Percentiles rank a stretch among this genome's conserved stretches.
Evolutionary conservation across 208 protist species (phyloP).

Genomic region (Wallacemonas sp.): DNA sequence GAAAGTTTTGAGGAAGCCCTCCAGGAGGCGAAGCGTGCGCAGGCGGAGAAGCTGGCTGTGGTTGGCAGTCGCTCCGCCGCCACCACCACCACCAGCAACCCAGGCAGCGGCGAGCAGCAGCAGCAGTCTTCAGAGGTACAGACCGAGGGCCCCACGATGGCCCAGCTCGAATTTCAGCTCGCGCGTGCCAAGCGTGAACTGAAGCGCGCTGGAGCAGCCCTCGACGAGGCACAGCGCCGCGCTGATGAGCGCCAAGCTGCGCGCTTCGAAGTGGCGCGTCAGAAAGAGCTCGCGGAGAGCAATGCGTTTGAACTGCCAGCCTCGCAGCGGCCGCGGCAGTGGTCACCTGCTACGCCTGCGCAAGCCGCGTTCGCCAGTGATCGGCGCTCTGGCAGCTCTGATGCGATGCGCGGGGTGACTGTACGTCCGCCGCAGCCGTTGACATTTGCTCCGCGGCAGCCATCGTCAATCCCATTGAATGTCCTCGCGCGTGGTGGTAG

Average conservation of each 20-base stretch:
- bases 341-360: not conserved
- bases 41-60: not conserved
- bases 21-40: not conserved
- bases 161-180: conserved; percentile 36
- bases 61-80: too few species aligned
- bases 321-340: not conserved
- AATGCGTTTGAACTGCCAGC: too few species aligned
- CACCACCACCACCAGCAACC: too few species aligned
- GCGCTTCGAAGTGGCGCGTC: not conserved
- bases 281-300: not conserved
- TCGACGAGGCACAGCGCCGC: conserved; percentile 39
- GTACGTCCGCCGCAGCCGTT: not conserved
- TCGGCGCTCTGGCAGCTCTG: not conserved
- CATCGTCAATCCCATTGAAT: too few species aligned
- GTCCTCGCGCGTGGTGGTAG: too few species aligned
- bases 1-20: conserved; percentile 17
- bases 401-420: not conserved
- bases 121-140: too few species aligned
- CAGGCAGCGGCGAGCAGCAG: too few species aligned
- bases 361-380: not conserved
- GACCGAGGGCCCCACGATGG: conserved; percentile 12
- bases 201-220: conserved; percentile 28
- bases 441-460: not conserved
- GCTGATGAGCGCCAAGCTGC: conserved; percentile 37
- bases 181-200: conserved; percentile 42